These are phyloP conservation scores for Tephrocybe sp. DNA, from an alignment of 768 basidiomycete genomes.

Conservation along the genomic window DNA sequence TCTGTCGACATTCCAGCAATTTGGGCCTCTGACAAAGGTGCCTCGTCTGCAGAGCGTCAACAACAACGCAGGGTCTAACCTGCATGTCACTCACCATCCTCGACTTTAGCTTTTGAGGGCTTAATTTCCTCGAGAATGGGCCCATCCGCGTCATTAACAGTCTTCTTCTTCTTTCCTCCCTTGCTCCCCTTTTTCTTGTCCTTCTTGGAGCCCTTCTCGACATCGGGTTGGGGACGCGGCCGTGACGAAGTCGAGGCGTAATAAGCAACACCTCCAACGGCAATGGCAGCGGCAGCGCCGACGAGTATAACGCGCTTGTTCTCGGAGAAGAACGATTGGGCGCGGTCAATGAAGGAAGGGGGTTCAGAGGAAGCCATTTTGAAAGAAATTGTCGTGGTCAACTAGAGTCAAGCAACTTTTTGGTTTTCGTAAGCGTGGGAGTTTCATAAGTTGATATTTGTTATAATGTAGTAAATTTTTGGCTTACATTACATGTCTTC, in stretches of 20 bases:
- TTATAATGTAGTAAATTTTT: too few species aligned
- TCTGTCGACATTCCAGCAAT: slow-evolving; percentile 56
- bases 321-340: slow-evolving; percentile 68
- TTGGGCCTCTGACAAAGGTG: slow-evolving; percentile 46
- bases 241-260: slow-evolving; percentile 59
- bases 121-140: slow-evolving; percentile 80
- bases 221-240: slow-evolving; percentile 28
- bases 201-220: slow-evolving; percentile 36
- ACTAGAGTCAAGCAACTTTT: background rate
- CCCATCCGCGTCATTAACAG: slow-evolving; percentile 56
- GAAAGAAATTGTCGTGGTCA: background rate
- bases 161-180: slow-evolving; percentile 52
- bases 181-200: too few species aligned
- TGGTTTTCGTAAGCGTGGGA: slow-evolving; percentile 9
- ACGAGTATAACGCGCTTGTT: slow-evolving; percentile 76
- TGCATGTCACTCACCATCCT: slow-evolving; percentile 20
- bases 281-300: slow-evolving; percentile 66
- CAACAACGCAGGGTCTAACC: background rate
- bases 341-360: slow-evolving; percentile 49
- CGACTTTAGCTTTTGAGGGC: slow-evolving; percentile 32
- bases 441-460: background rate
- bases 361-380: slow-evolving; percentile 19
- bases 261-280: slow-evolving; percentile 74
- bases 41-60: slow-evolving; percentile 30
- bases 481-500: background rate